These are phyloP conservation scores for Candida caryicola DNA, from an alignment of 805 yeast species.

Conservation along the genomic window DNA sequence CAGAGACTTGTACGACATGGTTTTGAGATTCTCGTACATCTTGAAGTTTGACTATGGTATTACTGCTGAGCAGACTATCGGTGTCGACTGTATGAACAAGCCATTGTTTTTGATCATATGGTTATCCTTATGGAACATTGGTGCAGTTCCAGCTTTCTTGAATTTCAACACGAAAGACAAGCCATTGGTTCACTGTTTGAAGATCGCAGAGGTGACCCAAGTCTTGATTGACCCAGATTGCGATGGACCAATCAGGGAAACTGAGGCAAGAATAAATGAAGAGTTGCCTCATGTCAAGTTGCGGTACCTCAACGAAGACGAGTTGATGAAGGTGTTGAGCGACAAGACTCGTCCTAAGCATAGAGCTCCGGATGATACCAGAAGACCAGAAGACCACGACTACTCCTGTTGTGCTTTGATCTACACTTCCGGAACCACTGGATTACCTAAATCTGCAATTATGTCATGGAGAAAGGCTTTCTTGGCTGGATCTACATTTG, in stretches of 20 bases:
- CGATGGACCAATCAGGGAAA: constrained; percentile 47
- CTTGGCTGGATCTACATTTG: constrained; percentile 69
- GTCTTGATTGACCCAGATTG: constrained; percentile 77
- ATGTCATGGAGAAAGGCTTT: constrained; percentile 86
- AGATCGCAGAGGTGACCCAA: constrained; percentile 59
- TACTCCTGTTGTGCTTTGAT: constrained; percentile 68
- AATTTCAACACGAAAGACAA: constrained; percentile 74
- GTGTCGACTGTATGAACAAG: constrained; percentile 74
- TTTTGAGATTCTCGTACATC: constrained; percentile 63
- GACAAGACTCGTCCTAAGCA: constrained; percentile 45
- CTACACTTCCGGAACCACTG: constrained; percentile 93
- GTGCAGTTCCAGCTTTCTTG: constrained; percentile 84
- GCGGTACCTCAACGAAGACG: constrained; percentile 51
- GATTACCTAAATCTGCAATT: constrained; percentile 89
- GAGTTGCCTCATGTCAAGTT: constrained; percentile 39
- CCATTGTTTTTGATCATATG: constrained; percentile 78
- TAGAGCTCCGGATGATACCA: constrained; percentile 52
- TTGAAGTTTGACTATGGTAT: constrained; percentile 63
- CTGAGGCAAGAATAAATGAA: constrained; percentile 38
- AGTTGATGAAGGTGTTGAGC: constrained; percentile 40
- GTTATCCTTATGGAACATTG: constrained; percentile 88
- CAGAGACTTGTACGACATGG: constrained; percentile 60
- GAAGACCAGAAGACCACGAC: constrained; percentile 59
- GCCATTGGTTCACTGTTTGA: constrained; percentile 77
- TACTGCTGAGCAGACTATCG: constrained; percentile 64